These are phyloP conservation scores for Ceraceosorus guamensis DNA, from an alignment of 1,284 basidiomycete species.

Conservation along the genomic window DNA sequence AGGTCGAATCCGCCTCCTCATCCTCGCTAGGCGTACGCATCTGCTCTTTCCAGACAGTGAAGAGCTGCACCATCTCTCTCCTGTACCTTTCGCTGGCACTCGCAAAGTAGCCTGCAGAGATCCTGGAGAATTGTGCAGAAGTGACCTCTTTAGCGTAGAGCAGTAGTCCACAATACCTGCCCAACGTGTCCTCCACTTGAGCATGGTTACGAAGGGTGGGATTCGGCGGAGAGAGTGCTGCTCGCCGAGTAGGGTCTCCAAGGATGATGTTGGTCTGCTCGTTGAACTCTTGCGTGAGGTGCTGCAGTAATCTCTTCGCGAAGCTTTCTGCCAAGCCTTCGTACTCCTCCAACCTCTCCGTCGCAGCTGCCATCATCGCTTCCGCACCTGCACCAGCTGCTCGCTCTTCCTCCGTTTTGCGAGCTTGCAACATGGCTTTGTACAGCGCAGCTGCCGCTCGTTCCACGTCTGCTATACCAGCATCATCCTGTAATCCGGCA, in stretches of 20 bases:
- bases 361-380: conserved; percentile 68
- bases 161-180: conserved; percentile 79
- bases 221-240: conserved; percentile 24
- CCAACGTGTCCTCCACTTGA: conserved; percentile 68
- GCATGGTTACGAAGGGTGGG: conserved; percentile 34
- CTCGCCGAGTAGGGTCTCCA: conserved; percentile 19
- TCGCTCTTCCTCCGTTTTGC: conserved; percentile 49
- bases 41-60: conserved; percentile 21
- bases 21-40: conserved; percentile 34
- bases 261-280: conserved; percentile 24
- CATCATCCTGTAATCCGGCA: conserved; percentile 70
- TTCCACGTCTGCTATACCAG: conserved; percentile 65
- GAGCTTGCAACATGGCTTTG: conserved; percentile 84
- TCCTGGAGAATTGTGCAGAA: conserved; percentile 28
- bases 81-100: conserved; percentile 31
- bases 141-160: conserved; percentile 88
- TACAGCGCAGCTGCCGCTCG: conserved; percentile 80
- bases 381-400: conserved; percentile 8
- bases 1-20: conserved; percentile 16
- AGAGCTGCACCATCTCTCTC: conserved; percentile 33
- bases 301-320: conserved; percentile 81
- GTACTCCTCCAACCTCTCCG: conserved; percentile 78
- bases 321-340: conserved; percentile 78
- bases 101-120: conserved; percentile 36
- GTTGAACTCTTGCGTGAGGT: conserved; percentile 79